Conservation (phyloP, 2,329 filamentous ascomycete genomes). For the Sporothrix euskadiensis region DNA sequence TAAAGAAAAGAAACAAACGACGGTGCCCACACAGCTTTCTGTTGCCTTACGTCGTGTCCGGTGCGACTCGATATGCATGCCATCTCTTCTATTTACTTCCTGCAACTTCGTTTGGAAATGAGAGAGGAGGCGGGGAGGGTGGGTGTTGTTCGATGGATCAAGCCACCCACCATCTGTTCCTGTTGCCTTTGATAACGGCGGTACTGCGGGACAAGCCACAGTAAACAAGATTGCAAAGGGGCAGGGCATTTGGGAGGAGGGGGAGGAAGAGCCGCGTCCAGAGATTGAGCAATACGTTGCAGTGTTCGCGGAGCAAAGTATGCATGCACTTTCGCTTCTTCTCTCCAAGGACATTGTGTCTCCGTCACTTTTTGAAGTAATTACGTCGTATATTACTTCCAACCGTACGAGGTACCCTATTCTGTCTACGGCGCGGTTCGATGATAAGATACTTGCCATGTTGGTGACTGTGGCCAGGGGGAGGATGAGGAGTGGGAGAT, state of each 20-base stretch:
- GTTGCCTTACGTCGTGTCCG: background rate
- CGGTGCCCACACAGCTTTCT: background rate
- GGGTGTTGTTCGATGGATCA: conserved; percentile 1
- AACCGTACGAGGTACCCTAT: too few relatives aligned
- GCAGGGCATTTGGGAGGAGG: background rate
- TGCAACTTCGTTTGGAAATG: background rate
- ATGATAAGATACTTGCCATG: background rate
- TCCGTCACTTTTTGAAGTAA: too few relatives aligned
- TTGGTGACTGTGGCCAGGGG: background rate
- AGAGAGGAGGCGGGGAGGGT: background rate
- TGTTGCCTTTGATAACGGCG: background rate
- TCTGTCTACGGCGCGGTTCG: background rate
- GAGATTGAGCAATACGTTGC: background rate
- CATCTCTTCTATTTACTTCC: background rate
- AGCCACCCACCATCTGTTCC: background rate
- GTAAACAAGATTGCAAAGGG: background rate
- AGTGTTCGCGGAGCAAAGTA: background rate
- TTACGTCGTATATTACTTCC: too few relatives aligned
- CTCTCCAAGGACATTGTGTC: background rate
- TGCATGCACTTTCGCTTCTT: background rate
- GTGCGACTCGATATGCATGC: conserved; percentile 11
- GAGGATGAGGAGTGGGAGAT: background rate
- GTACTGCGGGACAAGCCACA: conserved; percentile 12
- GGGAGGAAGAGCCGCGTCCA: background rate
- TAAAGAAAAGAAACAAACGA: background rate